These are phyloP conservation scores for Phytophthora parvispora DNA, from an alignment of 352 stramenopile species.

Conservation along the genomic window DNA sequence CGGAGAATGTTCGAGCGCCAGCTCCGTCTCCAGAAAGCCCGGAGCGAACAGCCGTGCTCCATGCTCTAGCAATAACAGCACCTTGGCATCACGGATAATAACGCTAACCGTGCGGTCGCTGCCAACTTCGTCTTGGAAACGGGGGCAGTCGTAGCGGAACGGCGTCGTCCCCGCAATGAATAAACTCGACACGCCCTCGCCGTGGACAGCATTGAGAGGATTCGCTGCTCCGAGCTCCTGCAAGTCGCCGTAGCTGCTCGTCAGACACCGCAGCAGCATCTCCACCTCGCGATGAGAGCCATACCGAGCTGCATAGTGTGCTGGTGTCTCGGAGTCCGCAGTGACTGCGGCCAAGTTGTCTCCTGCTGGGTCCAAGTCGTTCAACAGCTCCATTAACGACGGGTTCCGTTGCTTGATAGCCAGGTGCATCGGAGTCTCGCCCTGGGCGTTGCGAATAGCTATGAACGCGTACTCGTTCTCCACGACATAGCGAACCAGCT, in stretches of 20 bases:
- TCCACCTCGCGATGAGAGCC: slow-evolving; percentile 19
- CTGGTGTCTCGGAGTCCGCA: slow-evolving; percentile 1
- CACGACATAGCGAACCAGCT: slow-evolving; percentile 23
- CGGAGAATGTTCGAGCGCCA: neutral
- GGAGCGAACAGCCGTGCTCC: slow-evolving; percentile 7
- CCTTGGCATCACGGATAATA: neutral
- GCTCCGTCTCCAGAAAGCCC: neutral
- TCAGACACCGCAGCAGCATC: slow-evolving; percentile 19
- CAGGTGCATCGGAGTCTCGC: slow-evolving; percentile 30
- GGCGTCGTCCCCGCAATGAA: slow-evolving; percentile 9
- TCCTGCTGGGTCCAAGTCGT: slow-evolving; percentile 16
- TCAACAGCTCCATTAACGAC: slow-evolving; percentile 21
- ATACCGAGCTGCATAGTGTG: slow-evolving; percentile 26
- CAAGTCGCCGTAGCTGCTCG: slow-evolving; percentile 14
- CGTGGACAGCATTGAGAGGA: slow-evolving; percentile 17
- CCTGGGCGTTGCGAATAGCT: neutral
- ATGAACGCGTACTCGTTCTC: slow-evolving; percentile 31
- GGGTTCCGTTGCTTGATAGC: slow-evolving; percentile 11
- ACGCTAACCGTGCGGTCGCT: neutral
- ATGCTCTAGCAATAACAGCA: slow-evolving; percentile 15
- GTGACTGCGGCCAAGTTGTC: slow-evolving; percentile 7
- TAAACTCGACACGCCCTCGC: slow-evolving; percentile 12
- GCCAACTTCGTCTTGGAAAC: neutral
- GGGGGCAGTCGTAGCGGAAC: neutral
- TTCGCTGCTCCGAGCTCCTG: neutral